Base-by-base conservation (phyloP, 164 flowering plant genomes). In the Platanus orientalis region DNA sequence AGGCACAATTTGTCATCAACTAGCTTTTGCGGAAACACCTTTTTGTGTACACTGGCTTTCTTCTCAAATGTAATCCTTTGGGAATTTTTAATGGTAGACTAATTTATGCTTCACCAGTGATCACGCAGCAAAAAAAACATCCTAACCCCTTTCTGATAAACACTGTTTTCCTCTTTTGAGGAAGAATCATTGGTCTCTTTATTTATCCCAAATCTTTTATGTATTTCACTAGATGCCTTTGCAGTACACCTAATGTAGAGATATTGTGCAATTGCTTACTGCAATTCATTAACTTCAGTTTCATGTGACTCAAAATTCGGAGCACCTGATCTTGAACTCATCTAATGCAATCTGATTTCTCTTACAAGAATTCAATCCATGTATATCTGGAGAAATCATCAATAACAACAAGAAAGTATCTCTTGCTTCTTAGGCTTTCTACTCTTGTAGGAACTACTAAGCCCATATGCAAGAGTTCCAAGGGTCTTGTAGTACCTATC, bases 101-200 rank as follows among this genome's bases (percentile, higher is more conserved):
- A 66, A 94, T 79, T 73, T 81, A 94, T 0, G 97, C 78, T 72
- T 94, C 99, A 0, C 99, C 99, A 11, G 96, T 91, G 2, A 94
- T 88, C 42, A 91, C 97, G 76, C 88, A 79, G 6, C 99, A 86
- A 10, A 97, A 94, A 42, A 96, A 94, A 65, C 84, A 91, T 0
- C 99, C 97, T 1, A 94, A 88, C 2, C 97, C 97, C 68, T 94
- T 94, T 14, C 90, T 76, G 9, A 94, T 91, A 61, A 94, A 91
- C 48, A 94, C 26, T 3, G 90, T 92, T 42, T 82, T 83, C 85
- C 91, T 91, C 68, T 94, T 94, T 94, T 12, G 89, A 80, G 5
- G 90, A 78, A 14, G 91, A 73, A 26, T 63, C 66, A 57, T 62
- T 71, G 3, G 65, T 27, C 61, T 80, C 93, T 56, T 80, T 84